Evolutionary conservation across 106 monocot species (phyloP), one percentile per base, ranked within the genome.

Genomic region (Acanthochlamys bracteata): DNA sequence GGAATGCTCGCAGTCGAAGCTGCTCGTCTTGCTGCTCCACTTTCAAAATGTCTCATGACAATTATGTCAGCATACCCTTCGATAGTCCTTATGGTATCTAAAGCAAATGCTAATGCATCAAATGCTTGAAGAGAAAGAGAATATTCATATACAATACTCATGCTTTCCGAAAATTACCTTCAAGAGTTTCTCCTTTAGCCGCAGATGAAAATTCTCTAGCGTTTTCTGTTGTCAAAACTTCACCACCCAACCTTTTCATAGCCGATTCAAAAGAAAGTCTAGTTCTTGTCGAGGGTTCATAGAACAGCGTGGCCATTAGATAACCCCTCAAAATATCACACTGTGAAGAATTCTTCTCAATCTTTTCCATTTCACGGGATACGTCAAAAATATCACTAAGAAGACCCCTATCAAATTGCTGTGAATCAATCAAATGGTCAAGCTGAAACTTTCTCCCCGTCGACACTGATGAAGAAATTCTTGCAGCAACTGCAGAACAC

Each of bases 21-120:
- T 46, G 98, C 88, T 71, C 79, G 75, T 70, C 45, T 78, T 0
- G 98, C 98, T 45, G 98, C 85, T 39, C 98, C 98, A 77, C 91
- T 89, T 70, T 98, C 98, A 71, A 98, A 98, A 65, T 98, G 98
- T 39, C 98, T 81, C 70, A 98, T 66, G 39, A 98, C 92, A 64
- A 98, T 98, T 66, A 98, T 92, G 78, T 98, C 98, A 33, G 88
- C 70, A 53, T 98, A 98, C 14, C 92, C 92, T 74, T 98, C 98
- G n/a, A 98, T 88, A 12, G 92, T 98, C 73, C 98, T 98, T 72
- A 98, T 98, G 16, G 88, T 96, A 56, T 98, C 98, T 96, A 67
- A 27, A 78, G 19, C 68, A 55, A 56, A 49, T 39, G 39, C 22
- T 22, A 10, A 15, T 8, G 20, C 42, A 41, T 0, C n/a, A n/a